phyloP scores from a whole-genome alignment of 2,329 filamentous ascomycete species.

The Pseudogymnoascus sp. region DNA sequence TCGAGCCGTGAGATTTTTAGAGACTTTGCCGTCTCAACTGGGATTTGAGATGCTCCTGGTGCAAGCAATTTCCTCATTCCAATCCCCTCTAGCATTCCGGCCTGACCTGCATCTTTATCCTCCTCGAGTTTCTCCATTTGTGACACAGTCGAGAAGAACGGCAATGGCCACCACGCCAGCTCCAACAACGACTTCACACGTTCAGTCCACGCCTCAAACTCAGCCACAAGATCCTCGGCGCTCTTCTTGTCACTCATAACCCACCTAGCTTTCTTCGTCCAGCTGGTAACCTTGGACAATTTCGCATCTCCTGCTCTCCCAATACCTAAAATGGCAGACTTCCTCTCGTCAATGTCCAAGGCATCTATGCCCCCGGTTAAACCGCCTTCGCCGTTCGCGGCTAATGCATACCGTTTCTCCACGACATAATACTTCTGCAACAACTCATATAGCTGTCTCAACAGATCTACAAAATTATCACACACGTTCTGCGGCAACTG shows the following conservation, averaged over 20 bases:
- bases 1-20: not conserved
- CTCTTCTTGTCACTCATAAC: not conserved
- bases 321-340: not conserved
- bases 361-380: not conserved
- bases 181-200: not conserved
- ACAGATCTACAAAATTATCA: constrained; percentile 1
- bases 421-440: not conserved
- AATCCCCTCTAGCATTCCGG: not conserved
- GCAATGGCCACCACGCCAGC: not conserved
- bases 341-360: not conserved
- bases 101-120: not conserved
- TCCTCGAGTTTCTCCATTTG: constrained; percentile 1
- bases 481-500: not conserved
- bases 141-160: not conserved
- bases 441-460: constrained; percentile 3
- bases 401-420: not conserved
- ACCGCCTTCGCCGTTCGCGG: not conserved
- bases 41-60: not conserved
- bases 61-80: constrained; percentile 1
- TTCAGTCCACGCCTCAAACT: not conserved
- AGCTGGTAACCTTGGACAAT: not conserved
- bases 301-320: not conserved
- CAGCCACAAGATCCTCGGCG: not conserved
- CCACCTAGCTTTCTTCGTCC: not conserved
- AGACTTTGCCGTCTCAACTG: not conserved